Percentiles rank a stretch among this genome's conserved stretches.
Evolutionary conservation across 768 basidiomycete genomes (phyloP).

Genomic region (Trichaptum fuscoviolaceum): DNA sequence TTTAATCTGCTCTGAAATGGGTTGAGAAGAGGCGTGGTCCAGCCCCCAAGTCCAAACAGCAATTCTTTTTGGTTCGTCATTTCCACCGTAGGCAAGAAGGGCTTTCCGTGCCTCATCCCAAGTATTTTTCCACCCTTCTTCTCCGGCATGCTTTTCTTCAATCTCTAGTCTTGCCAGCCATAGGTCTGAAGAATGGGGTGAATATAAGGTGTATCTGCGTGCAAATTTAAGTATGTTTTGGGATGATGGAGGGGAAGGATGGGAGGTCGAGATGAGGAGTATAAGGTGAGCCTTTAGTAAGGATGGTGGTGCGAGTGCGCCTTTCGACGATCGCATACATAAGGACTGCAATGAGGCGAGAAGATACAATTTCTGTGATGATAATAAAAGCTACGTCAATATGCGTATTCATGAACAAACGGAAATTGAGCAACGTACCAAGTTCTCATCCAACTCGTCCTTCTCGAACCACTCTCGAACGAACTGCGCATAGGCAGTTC

Average conservation of each 20-base stretch:
- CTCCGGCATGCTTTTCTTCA: slow-evolving; percentile 28
- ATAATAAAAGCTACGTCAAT: slow-evolving; percentile 3
- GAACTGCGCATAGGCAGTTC: slow-evolving; percentile 39
- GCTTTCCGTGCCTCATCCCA: slow-evolving; percentile 42
- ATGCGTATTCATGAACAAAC: slow-evolving; percentile 24
- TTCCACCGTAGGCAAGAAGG: slow-evolving; percentile 28
- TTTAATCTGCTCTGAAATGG: slow-evolving; percentile 12
- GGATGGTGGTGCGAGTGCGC: slow-evolving; percentile 18
- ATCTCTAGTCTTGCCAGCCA: slow-evolving; percentile 51
- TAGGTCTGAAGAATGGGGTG: slow-evolving; percentile 34
- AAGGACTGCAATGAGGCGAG: slow-evolving; percentile 34
- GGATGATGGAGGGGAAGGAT: slow-evolving; percentile 15
- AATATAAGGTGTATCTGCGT: slow-evolving; percentile 39
- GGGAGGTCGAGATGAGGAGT: slow-evolving; percentile 24
- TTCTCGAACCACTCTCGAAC: slow-evolving; percentile 41
- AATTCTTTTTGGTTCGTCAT: slow-evolving; percentile 16
- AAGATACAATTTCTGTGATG: slow-evolving; percentile 51
- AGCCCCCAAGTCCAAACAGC: slow-evolving; percentile 55
- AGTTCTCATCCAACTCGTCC: slow-evolving; percentile 20
- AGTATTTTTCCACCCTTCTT: slow-evolving; percentile 23
- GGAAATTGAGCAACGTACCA: slow-evolving; percentile 26
- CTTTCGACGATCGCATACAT: background rate
- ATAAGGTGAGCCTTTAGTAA: slow-evolving; percentile 33
- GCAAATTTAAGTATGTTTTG: slow-evolving; percentile 35
- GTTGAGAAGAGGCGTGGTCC: slow-evolving; percentile 18